A percentile compares a stretch with the other conserved stretches of the same genome.
phyloP scores from a whole-genome alignment of 495 filamentous ascomycete genomes.

The Xylaria cubensis region DNA sequence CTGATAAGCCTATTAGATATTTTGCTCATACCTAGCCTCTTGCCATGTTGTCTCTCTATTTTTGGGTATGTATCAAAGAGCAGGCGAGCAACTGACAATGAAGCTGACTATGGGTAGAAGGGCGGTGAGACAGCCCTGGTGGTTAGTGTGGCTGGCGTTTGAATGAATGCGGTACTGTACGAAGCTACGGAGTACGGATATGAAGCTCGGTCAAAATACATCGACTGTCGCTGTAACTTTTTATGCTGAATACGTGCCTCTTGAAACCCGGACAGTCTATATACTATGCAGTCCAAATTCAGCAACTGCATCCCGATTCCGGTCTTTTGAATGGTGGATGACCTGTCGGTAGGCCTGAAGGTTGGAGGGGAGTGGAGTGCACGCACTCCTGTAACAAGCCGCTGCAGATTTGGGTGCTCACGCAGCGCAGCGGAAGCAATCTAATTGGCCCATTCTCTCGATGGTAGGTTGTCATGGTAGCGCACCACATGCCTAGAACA shows the following conservation, averaged over 20 bases:
- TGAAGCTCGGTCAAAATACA: neutral
- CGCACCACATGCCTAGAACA: constrained; percentile 36
- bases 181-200: neutral
- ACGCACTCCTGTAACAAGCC: constrained; percentile 13
- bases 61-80: constrained; percentile 1
- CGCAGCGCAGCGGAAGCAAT: neutral
- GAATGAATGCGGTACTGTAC: constrained; percentile 3
- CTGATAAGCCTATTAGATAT: neutral
- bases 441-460: neutral
- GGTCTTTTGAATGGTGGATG: constrained; percentile 15
- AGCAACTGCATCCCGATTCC: neutral
- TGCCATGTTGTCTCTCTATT: constrained; percentile 5
- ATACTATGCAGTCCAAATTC: neutral
- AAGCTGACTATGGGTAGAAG: neutral
- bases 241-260: neutral
- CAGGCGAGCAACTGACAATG: neutral
- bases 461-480: constrained; percentile 44
- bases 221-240: neutral
- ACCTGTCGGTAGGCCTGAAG: neutral
- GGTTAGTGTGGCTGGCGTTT: neutral
- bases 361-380: constrained; percentile 17
- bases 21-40: neutral
- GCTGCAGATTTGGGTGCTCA: constrained; percentile 17
- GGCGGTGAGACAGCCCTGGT: constrained; percentile 5
- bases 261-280: neutral